Conservation (phyloP, 495 filamentous ascomycete species). For the Aspergillus cavernicola region DNA sequence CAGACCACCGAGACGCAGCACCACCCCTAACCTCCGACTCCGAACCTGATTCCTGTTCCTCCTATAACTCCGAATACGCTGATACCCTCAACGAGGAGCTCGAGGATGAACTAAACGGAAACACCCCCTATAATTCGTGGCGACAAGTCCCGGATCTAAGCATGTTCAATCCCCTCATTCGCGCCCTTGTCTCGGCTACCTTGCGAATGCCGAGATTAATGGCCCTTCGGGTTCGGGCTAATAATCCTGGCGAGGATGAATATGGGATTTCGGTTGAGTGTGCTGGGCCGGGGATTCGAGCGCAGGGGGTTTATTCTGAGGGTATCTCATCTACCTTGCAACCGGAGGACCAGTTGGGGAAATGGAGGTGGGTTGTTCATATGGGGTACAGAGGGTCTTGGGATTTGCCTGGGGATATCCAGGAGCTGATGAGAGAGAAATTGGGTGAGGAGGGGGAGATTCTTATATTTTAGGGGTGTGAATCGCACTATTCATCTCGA, state of each 20-base stretch:
- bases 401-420: not conserved
- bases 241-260: not conserved
- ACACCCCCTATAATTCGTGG: not conserved
- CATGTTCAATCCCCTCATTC: conserved; percentile 1
- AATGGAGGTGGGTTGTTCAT: not conserved
- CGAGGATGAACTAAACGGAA: not conserved
- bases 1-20: not conserved
- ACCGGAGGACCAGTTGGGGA: not conserved
- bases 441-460: not conserved
- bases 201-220: not conserved
- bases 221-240: not conserved
- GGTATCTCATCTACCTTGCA: not conserved
- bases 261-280: not conserved
- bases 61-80: not conserved
- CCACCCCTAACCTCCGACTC: not conserved
- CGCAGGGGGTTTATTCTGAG: not conserved
- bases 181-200: not conserved
- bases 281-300: not conserved
- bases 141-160: not conserved
- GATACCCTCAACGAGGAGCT: not conserved
- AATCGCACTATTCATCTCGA: not conserved
- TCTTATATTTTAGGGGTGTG: not conserved
- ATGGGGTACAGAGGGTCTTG: not conserved
- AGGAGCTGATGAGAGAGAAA: not conserved
- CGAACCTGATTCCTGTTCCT: conserved; percentile 4